Base-by-base conservation (phyloP, 208 protist genomes). In the Crithidia thermophila region DNA sequence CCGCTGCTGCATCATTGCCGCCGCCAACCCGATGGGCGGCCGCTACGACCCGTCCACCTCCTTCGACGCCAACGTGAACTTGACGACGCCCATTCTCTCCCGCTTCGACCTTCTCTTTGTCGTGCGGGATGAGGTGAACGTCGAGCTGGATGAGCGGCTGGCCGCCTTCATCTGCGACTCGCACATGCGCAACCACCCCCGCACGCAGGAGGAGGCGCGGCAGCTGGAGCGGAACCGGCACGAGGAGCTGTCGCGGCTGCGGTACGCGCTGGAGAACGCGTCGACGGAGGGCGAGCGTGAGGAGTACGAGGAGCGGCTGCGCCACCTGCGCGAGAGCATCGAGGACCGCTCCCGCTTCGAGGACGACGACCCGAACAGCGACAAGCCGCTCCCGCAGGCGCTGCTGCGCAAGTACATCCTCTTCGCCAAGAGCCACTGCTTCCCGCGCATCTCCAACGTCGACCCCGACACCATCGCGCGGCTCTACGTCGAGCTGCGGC, bases 1-100 rank as follows among this genome's bases (percentile, higher is more conserved):
- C 23, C 82, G 92, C 37, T 97, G 92, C 77, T 91, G 97, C 51
- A 98, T 99, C 45, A 97, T 99, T 52, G 99, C 99, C 3, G 99
- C 99, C 4, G 98, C 98, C 20, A 99, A 99, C 77, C 99, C 99
- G 11, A 97, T 98, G 39, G 88, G 85, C 9, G 98, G 98, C 21
- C 90, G 96, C 45, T 99, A 99, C 84, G 97, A 99, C 75, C 79
- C 96, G 0, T 89, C 88, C n/a, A 61, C 94, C 10, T 97, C 95
- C 30, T 99, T 99, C 49, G 75, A 93, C 14, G 79, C 98, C 21
- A 99, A 99, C 67, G 98, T 99, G 20, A 98, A 99, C 65, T 88
- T 99, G 20, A 98, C 98, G 0, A 98, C 99, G 50, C 98, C 99
- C 10, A 99, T 99, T 74, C 79, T 99, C 37, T 99, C 98, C n/a